These are phyloP conservation scores for Pleurotus djamor DNA, from an alignment of 768 basidiomycete genomes.

Conservation along the genomic window DNA sequence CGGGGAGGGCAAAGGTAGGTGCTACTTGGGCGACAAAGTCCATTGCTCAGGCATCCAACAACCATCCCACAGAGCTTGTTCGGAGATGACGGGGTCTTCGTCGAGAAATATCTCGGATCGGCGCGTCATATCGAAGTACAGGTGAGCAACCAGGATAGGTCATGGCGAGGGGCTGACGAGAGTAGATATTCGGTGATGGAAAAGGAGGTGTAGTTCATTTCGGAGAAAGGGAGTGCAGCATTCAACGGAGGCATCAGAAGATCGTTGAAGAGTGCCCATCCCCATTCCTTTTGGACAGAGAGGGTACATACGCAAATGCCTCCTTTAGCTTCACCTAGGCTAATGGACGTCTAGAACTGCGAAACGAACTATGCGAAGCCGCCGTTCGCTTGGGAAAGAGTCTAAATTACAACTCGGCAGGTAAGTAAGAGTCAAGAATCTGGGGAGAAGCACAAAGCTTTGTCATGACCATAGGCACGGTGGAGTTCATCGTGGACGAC, in stretches of 20 bases:
- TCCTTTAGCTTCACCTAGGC: too few species aligned
- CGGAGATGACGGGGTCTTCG: conserved; percentile 45
- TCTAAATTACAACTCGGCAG: conserved; percentile 59
- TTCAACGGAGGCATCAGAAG: conserved; percentile 72
- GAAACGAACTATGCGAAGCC: conserved; percentile 44
- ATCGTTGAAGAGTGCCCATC: conserved; percentile 70
- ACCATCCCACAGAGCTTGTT: conserved; percentile 38
- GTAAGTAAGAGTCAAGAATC: conserved; percentile 21
- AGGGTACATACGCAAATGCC: conserved; percentile 33
- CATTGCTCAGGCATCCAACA: too few species aligned
- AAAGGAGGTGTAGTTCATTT: conserved; percentile 55
- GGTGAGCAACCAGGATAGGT: conserved; percentile 24
- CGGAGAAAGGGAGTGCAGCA: conserved; percentile 69
- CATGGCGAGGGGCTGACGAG: neutral
- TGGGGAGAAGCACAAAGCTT: neutral
- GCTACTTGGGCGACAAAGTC: too few species aligned
- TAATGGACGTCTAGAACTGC: neutral
- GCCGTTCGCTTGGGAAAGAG: conserved; percentile 45
- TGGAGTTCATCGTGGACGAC: conserved; percentile 66
- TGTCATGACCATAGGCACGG: conserved; percentile 41
- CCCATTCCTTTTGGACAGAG: conserved; percentile 46
- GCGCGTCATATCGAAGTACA: conserved; percentile 70
- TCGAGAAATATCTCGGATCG: conserved; percentile 55
- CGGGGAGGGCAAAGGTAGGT: conserved; percentile 41
- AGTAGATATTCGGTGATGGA: conserved; percentile 67